Evolutionary conservation across 352 stramenopile genomes (phyloP).

Genomic region (Albugo candida): DNA sequence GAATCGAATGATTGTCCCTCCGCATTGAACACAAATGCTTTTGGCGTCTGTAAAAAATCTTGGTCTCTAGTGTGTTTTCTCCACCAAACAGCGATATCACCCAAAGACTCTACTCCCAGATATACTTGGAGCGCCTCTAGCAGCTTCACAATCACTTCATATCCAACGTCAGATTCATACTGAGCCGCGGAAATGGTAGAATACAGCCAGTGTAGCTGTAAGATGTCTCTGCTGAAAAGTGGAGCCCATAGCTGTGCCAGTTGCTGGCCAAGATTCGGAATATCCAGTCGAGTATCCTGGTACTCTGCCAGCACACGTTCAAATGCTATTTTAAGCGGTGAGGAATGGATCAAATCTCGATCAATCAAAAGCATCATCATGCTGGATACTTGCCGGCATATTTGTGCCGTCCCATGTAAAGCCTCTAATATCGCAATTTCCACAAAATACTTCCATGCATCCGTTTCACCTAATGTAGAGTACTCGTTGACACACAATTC

Average conservation of each 20-base stretch:
- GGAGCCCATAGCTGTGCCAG: constrained; percentile 34
- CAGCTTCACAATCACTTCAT: constrained; percentile 29
- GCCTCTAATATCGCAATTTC: constrained; percentile 23
- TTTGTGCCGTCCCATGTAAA: constrained; percentile 26
- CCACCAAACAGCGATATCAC: constrained; percentile 32
- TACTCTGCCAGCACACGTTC: constrained; percentile 41
- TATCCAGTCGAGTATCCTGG: constrained; percentile 52
- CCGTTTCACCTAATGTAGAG: too few species aligned
- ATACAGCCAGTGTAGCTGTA: constrained; percentile 31
- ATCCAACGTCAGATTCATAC: constrained; percentile 19
- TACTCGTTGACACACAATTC: constrained; percentile 52
- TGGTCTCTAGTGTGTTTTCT: constrained; percentile 11
- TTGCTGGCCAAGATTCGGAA: constrained; percentile 35
- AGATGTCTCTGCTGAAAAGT: constrained; percentile 28
- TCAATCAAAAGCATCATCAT: constrained; percentile 24
- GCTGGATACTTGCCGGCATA: constrained; percentile 22
- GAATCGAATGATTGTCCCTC: too few species aligned
- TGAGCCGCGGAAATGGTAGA: constrained; percentile 18
- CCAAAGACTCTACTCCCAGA: constrained; percentile 9
- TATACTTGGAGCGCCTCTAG: constrained; percentile 15
- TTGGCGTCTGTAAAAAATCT: too few species aligned
- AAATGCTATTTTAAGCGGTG: constrained; percentile 34
- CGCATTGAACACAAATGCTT: too few species aligned
- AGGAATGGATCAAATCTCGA: constrained; percentile 17
- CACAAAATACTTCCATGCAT: constrained; percentile 51